Conservation (phyloP, 176 grass and related monocot species). For the Guadua angustifolia region DNA sequence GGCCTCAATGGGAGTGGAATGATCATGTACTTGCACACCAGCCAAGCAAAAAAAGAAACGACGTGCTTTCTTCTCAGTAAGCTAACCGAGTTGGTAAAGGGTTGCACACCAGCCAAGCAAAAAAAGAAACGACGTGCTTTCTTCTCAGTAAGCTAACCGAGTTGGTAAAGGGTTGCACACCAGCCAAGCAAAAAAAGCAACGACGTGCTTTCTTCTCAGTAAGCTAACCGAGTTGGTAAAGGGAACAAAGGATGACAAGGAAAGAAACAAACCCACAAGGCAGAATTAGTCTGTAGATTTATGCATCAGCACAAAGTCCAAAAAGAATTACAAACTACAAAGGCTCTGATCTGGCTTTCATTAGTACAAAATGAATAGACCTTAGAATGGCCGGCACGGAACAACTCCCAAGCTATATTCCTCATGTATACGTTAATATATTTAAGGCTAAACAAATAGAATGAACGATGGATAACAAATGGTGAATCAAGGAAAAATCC, state of each 20-base stretch:
- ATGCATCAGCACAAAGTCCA: slow-evolving; percentile 23
- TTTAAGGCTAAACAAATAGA: slow-evolving; percentile 53
- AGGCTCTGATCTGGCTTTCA: slow-evolving; percentile 25
- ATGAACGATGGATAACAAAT: slow-evolving; percentile 53
- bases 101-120: too few relatives aligned
- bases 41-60: not conserved
- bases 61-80: not conserved
- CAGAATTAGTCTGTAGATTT: slow-evolving; percentile 34
- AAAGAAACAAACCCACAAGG: not conserved
- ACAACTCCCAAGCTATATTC: slow-evolving; percentile 47
- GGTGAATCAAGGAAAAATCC: slow-evolving; percentile 48
- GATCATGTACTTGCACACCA: not conserved
- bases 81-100: not conserved
- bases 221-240: not conserved
- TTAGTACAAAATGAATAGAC: slow-evolving; percentile 43
- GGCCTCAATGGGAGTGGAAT: not conserved
- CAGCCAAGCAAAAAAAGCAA: not conserved
- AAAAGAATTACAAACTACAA: slow-evolving; percentile 37
- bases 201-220: not conserved
- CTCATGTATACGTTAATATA: slow-evolving; percentile 50
- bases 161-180: slow-evolving; percentile 3
- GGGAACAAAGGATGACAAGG: not conserved
- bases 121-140: not conserved
- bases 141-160: not conserved
- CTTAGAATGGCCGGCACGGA: slow-evolving; percentile 22